These are phyloP conservation scores for Mallotus japonicus DNA, from an alignment of 441 rosid species.

Conservation along the genomic window DNA sequence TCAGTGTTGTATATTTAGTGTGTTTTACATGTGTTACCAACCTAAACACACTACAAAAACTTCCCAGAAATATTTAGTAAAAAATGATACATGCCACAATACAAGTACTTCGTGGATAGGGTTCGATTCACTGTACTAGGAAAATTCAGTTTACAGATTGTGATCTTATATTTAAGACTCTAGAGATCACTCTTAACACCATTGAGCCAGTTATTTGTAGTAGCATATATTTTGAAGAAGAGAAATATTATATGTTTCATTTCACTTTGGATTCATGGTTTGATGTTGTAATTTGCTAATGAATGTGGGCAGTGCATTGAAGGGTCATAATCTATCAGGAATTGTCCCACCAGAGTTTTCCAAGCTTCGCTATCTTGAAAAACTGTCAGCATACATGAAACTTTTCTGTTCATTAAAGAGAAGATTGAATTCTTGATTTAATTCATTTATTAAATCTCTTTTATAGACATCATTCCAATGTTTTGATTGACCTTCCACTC, in stretches of 20 bases:
- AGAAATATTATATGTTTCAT: not conserved
- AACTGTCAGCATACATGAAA: slow-evolving; percentile 48
- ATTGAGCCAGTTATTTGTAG: too few relatives aligned
- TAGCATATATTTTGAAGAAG: not conserved
- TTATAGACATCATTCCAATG: not conserved
- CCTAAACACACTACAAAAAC: too few relatives aligned
- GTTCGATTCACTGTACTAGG: too few relatives aligned
- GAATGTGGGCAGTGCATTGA: slow-evolving; percentile 49
- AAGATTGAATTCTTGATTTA: not conserved
- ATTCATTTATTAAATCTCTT: not conserved
- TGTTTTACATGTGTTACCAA: too few relatives aligned
- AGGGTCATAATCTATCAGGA: slow-evolving; percentile 68
- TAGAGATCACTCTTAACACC: too few relatives aligned
- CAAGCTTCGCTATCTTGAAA: slow-evolving; percentile 60
- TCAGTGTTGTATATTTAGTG: too few relatives aligned
- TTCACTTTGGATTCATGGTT: not conserved
- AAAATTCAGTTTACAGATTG: too few relatives aligned
- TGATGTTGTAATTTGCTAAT: not conserved
- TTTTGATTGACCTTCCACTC: not conserved
- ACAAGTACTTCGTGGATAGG: too few relatives aligned
- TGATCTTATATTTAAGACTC: too few relatives aligned
- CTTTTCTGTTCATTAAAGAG: not conserved
- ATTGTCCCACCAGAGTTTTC: slow-evolving; percentile 68
- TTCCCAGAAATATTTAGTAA: too few relatives aligned
- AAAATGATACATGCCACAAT: too few relatives aligned